Base-by-base conservation (phyloP, 2,329 filamentous ascomycete genomes). In the Xylaria sp. region DNA sequence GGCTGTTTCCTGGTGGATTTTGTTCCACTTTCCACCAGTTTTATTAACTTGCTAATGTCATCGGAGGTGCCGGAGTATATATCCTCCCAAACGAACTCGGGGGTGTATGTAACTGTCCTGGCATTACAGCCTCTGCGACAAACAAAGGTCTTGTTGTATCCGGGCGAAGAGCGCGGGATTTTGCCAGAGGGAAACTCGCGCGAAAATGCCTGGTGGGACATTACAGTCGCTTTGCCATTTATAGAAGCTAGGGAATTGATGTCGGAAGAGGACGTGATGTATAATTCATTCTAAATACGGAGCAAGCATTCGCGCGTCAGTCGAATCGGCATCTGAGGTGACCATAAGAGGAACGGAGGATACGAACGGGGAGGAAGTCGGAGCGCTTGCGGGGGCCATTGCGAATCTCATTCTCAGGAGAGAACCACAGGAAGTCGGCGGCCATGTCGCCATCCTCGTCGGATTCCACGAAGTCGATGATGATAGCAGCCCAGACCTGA, bases 401-500 rank as follows among this genome's bases (percentile, higher is more conserved):
- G 32, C 91, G 88, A 68, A 97, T 93, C 80, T 98, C 95, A 75
- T 91, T 92, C 75, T 97, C 92, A 0, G 93, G 93, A 0, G 93
- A 94, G 78, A 99, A 97, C 96, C 96, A 99, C 86, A 97, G 91
- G 76, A 99, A 96, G 70, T 91, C 92, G 63, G 92, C 95, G 30
- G 90, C 89, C 83, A 93, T 97, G 50, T 91, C 87, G 3, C 89
- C 90, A 13, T 91, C 90, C 23, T 92, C 86, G 53, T 91, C 90
- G 36, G 90, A 88, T 53, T 95, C 90, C 45, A 90, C 78, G 72
- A 99, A 97, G 50, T 93, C 90, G 75, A 91, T 91, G 60, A 97
- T 91, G 69, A 99, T 89, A 39, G 93, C 96, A 2, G 97, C 92
- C 94, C 96, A 99, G 12, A 94, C 92, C 75, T 97, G 93, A 72